Evolutionary conservation across 768 basidiomycete genomes (phyloP).

Genomic region (Mycena kentingensis): DNA sequence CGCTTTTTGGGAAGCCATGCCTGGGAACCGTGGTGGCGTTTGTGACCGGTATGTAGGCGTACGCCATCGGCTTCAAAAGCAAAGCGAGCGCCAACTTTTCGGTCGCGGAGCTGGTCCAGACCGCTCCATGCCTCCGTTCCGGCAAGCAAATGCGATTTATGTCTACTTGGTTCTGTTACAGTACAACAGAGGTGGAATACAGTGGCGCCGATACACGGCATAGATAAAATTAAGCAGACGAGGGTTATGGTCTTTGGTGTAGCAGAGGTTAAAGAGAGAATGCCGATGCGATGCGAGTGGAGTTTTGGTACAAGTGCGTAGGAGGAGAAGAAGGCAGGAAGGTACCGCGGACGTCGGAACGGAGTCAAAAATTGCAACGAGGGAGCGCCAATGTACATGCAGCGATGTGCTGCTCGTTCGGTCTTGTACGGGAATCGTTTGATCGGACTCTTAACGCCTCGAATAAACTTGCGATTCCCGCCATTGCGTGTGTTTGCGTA

Average conservation of each 20-base stretch:
- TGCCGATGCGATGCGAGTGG: slow-evolving; percentile 2
- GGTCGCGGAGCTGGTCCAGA: no score
- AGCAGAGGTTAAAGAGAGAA: neutral
- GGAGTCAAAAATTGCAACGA: neutral
- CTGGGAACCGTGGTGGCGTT: no score
- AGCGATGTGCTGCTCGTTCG: neutral
- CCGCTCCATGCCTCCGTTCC: no score
- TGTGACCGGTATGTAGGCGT: no score
- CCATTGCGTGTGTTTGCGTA: slow-evolving; percentile 24
- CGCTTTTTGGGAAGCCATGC: no score
- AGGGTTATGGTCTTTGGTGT: no score
- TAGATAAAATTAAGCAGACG: neutral
- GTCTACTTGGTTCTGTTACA: no score
- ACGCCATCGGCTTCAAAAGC: no score
- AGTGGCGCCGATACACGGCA: no score
- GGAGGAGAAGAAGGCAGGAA: neutral
- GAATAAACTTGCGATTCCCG: neutral
- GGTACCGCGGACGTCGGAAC: neutral
- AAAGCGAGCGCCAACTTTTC: no score
- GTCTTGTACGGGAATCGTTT: neutral
- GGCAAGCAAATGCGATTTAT: no score
- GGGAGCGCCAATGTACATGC: neutral
- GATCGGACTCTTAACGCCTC: neutral
- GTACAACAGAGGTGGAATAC: no score
- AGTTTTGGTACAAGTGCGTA: neutral